phyloP scores from a whole-genome alignment of 768 basidiomycete genomes.

The Tulasnella sp. region DNA sequence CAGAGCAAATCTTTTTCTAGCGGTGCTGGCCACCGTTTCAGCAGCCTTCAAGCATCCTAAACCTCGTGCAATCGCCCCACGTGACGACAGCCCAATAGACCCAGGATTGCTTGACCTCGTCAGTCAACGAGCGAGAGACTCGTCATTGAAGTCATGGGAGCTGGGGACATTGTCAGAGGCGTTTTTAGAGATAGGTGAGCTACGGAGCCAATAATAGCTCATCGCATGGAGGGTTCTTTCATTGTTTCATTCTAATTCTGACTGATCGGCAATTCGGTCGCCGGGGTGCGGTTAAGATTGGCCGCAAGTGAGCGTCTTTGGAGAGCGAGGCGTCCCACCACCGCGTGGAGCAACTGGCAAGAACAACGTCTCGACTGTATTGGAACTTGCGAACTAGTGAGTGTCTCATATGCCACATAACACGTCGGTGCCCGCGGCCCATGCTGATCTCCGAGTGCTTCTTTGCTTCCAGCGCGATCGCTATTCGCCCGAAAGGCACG shows the following conservation, averaged over 20 bases:
- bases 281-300: conserved; percentile 2
- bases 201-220: conserved; percentile 8
- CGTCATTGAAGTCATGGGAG: conserved; percentile 25
- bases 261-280: not conserved
- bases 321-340: conserved; percentile 20
- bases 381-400: conserved; percentile 14
- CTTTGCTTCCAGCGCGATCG: conserved; percentile 2
- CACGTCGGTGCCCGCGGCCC: not conserved
- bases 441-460: not conserved
- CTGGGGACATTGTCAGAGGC: conserved; percentile 26
- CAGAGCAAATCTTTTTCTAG: not conserved
- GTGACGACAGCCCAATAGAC: not conserved
- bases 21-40: not conserved
- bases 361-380: conserved; percentile 10
- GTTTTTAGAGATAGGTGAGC: conserved; percentile 27
- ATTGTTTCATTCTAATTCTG: not conserved
- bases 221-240: not conserved
- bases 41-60: not conserved
- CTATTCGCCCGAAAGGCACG: conserved; percentile 6
- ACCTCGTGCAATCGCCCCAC: not conserved
- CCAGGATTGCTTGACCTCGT: conserved; percentile 1
- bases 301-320: conserved; percentile 18
- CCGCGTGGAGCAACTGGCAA: conserved; percentile 6
- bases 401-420: not conserved
- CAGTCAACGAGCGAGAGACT: not conserved